These are phyloP conservation scores for Monosporascus sp. DNA, from an alignment of 2,329 filamentous ascomycete species.

Conservation along the genomic window DNA sequence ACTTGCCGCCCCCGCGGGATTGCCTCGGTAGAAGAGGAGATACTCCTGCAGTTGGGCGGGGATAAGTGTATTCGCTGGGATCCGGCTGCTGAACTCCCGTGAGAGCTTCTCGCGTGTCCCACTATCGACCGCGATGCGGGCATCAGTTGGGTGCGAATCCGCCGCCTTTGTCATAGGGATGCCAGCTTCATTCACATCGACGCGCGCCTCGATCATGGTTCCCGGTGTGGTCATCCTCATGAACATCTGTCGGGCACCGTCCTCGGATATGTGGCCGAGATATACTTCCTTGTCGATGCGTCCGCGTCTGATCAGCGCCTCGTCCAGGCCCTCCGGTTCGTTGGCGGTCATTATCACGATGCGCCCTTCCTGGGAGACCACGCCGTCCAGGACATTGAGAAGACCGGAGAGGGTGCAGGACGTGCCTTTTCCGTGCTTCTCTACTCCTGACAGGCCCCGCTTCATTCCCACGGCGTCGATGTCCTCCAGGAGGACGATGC, in stretches of 20 bases:
- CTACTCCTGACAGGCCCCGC: conserved; percentile 1
- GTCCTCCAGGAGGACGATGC: conserved; percentile 37
- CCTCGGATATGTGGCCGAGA: conserved; percentile 1
- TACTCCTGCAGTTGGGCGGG: background rate
- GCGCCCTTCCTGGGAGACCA: conserved; percentile 19
- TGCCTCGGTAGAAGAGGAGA: background rate
- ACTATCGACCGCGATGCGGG: background rate
- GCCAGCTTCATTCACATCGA: background rate
- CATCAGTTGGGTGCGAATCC: background rate
- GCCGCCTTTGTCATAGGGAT: background rate
- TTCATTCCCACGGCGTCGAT: conserved; percentile 33
- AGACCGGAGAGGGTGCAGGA: conserved; percentile 44
- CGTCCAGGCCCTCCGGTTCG: conserved; percentile 19
- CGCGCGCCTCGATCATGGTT: background rate
- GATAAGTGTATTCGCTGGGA: background rate
- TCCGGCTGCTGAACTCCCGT: background rate
- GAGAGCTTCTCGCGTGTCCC: background rate
- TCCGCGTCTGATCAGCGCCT: conserved; percentile 21
- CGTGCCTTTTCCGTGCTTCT: background rate
- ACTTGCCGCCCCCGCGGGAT: background rate
- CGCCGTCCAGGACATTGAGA: conserved; percentile 54
- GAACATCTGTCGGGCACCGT: conserved; percentile 2
- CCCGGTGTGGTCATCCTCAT: background rate
- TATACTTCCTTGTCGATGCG: conserved; percentile 19
- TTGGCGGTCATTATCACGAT: conserved; percentile 26